Evolutionary conservation across 345 rosid species (phyloP).

Genomic region (Capsella bursapastoris): DNA sequence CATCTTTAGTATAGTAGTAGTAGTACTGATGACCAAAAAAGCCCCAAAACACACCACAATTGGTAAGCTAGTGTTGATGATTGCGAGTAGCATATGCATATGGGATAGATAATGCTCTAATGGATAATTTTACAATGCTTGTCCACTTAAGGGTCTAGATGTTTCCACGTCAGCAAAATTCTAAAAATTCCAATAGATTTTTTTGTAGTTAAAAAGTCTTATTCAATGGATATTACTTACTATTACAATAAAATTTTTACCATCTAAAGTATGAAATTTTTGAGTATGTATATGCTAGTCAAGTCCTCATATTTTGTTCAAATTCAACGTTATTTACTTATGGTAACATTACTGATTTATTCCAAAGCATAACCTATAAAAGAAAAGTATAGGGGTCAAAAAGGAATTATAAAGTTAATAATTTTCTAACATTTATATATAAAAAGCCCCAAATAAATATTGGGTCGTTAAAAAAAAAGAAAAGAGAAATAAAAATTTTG

Average conservation of each 20-base stretch:
- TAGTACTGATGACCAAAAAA: conserved; percentile 7
- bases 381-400: neutral
- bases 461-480: conserved; percentile 11
- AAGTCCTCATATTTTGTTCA: too few relatives aligned
- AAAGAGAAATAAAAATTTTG: neutral
- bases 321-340: too few relatives aligned
- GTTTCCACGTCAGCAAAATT: conserved; percentile 37
- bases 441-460: neutral
- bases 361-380: neutral
- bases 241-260: neutral
- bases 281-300: neutral
- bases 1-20: neutral
- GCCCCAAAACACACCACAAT: conserved; percentile 14
- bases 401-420: neutral
- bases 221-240: neutral
- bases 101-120: conserved; percentile 5
- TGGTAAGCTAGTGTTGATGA: conserved; percentile 16
- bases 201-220: neutral
- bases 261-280: conserved; percentile 8
- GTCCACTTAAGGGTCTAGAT: conserved; percentile 31
- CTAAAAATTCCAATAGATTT: neutral
- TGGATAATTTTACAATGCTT: conserved; percentile 35
- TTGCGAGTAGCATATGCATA: conserved; percentile 21
- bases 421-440: neutral
- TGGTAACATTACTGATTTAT: too few relatives aligned